Conservation (phyloP, 345 rosid genomes). For the Rhodamnia rubescens region DNA sequence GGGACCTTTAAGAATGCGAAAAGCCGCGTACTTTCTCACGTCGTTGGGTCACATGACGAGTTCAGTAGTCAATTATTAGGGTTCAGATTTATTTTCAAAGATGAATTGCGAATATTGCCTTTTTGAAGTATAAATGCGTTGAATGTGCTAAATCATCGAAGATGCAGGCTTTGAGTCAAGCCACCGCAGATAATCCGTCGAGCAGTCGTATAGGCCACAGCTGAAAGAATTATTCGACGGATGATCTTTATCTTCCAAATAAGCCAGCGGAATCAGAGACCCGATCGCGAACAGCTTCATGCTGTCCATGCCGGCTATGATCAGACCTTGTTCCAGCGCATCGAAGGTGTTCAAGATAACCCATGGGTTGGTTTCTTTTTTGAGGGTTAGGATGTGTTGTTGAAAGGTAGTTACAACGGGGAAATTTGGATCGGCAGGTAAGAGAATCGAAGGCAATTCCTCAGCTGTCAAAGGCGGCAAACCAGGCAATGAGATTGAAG, state of each 20-base stretch:
- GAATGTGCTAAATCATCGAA: constrained; percentile 7
- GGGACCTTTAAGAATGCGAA: too few species aligned
- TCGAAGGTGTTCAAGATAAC: constrained; percentile 46
- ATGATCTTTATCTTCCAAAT: not conserved
- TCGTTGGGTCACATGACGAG: too few species aligned
- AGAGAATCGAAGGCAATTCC: constrained; percentile 46
- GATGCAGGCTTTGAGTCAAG: constrained; percentile 16
- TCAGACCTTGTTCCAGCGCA: constrained; percentile 36
- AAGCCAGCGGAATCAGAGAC: constrained; percentile 28
- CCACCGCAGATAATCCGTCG: constrained; percentile 24
- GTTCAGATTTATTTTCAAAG: too few species aligned
- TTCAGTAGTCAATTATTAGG: too few species aligned
- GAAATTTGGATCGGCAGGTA: constrained; percentile 8
- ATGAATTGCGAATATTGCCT: too few species aligned
- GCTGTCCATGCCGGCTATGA: constrained; percentile 7
- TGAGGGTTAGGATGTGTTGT: constrained; percentile 23
- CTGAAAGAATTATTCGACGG: constrained; percentile 7
- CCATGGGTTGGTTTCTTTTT: constrained; percentile 27
- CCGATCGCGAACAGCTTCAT: constrained; percentile 24
- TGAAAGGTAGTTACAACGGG: not conserved
- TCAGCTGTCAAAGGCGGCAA: constrained; percentile 23
- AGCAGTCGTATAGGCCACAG: constrained; percentile 14
- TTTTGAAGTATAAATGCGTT: too few species aligned
- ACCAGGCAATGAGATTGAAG: constrained; percentile 25
- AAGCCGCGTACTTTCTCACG: too few species aligned